phyloP scores from a whole-genome alignment of 495 filamentous ascomycete genomes.

The Penicillium cinerascens region DNA sequence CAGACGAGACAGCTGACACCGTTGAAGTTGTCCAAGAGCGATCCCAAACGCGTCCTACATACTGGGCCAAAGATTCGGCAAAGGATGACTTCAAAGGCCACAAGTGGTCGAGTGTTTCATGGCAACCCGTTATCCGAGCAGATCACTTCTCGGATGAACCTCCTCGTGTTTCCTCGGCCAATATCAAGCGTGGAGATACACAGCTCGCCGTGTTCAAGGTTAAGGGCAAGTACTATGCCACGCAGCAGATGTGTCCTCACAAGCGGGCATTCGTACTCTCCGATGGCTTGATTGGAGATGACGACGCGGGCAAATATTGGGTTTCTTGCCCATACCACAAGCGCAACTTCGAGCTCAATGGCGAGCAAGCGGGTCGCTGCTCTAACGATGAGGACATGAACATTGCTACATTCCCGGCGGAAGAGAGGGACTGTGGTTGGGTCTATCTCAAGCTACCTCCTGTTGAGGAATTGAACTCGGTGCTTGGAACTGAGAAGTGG shows the following conservation, averaged over 20 bases:
- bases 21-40: constrained; percentile 74
- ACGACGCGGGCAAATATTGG: constrained; percentile 63
- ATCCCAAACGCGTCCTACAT: constrained; percentile 70
- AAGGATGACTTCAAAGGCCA: constrained; percentile 71
- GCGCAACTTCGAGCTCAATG: constrained; percentile 79
- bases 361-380: constrained; percentile 66
- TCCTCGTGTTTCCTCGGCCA: constrained; percentile 64
- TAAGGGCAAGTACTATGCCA: constrained; percentile 78
- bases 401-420: constrained; percentile 82
- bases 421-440: constrained; percentile 74
- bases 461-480: constrained; percentile 77
- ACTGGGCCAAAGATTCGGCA: constrained; percentile 73
- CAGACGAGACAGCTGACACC: constrained; percentile 61
- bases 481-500: constrained; percentile 80
- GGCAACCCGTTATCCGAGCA: constrained; percentile 81
- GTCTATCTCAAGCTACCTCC: constrained; percentile 85
- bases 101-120: constrained; percentile 70
- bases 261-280: constrained; percentile 89
- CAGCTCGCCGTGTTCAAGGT: constrained; percentile 91
- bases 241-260: constrained; percentile 97
- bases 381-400: constrained; percentile 72
- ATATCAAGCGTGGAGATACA: constrained; percentile 84
- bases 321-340: constrained; percentile 93
- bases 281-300: constrained; percentile 84
- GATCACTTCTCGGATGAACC: constrained; percentile 66